A percentile compares a stretch with the other conserved stretches of the same genome.
These are phyloP conservation scores for Xylaria sp. DNA, from an alignment of 2,329 filamentous ascomycete species.

Conservation along the genomic window DNA sequence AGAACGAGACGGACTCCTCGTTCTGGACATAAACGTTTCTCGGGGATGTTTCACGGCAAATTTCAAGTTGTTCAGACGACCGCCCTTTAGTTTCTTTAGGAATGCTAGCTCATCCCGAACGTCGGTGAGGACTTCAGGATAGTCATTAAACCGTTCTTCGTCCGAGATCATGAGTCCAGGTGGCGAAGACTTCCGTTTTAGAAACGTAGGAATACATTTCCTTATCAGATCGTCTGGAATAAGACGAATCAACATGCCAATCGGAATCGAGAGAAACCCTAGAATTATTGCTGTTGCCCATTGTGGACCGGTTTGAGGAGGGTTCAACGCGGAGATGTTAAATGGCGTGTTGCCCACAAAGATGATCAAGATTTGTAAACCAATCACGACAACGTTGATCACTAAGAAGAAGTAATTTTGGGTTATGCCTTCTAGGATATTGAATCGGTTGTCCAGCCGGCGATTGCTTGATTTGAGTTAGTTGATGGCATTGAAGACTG, in stretches of 20 bases:
- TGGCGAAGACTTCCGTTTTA: constrained; percentile 61
- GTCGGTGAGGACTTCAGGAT: constrained; percentile 77
- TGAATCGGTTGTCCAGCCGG: constrained; percentile 92
- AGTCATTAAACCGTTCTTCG: constrained; percentile 72
- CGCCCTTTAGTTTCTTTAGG: constrained; percentile 82
- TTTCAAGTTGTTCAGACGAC: constrained; percentile 81
- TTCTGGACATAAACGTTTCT: constrained; percentile 70
- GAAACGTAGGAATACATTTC: constrained; percentile 61
- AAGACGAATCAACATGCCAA: constrained; percentile 82
- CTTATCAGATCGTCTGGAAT: constrained; percentile 78
- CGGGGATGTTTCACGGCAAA: constrained; percentile 81
- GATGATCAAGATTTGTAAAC: constrained; percentile 88
- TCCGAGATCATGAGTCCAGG: constrained; percentile 71
- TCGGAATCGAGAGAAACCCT: constrained; percentile 83
- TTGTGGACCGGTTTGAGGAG: constrained; percentile 72
- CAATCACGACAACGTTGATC: constrained; percentile 89
- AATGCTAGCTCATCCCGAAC: constrained; percentile 84
- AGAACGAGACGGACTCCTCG: constrained; percentile 71
- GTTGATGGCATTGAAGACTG: constrained; percentile 28
- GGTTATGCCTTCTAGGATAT: constrained; percentile 89
- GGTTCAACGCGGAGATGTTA: constrained; percentile 67
- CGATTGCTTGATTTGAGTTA: constrained; percentile 70
- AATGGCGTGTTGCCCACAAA: constrained; percentile 87
- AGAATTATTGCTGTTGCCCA: constrained; percentile 91
- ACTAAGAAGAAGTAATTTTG: constrained; percentile 89